Evolutionary conservation across 2,329 filamentous ascomycete genomes (phyloP).

Genomic region (Penicillium corylophilum): DNA sequence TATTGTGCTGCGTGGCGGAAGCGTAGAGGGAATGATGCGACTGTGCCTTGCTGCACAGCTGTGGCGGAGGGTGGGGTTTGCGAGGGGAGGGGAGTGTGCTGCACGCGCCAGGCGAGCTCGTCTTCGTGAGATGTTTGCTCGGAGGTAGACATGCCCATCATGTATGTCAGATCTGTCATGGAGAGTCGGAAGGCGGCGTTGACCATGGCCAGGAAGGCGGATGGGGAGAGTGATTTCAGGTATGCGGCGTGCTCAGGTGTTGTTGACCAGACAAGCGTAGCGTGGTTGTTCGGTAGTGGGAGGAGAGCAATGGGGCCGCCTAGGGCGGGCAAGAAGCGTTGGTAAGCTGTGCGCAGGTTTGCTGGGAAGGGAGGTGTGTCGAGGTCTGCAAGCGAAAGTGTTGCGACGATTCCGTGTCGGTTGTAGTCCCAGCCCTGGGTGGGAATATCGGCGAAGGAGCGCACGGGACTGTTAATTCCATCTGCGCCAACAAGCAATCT

Average conservation of each 20-base stretch:
- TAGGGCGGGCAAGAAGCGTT: constrained; percentile 82
- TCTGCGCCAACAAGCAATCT: constrained; percentile 89
- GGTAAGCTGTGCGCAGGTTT: constrained; percentile 75
- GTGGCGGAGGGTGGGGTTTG: constrained; percentile 65
- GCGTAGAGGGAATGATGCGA: constrained; percentile 88
- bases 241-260: constrained; percentile 74
- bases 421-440: constrained; percentile 92
- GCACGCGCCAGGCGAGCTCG: constrained; percentile 81
- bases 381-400: constrained; percentile 65
- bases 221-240: constrained; percentile 70
- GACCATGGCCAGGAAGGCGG: constrained; percentile 80
- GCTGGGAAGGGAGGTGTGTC: constrained; percentile 29
- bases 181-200: constrained; percentile 89
- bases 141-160: constrained; percentile 61
- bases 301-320: constrained; percentile 84
- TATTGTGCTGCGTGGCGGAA: constrained; percentile 95
- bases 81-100: constrained; percentile 62
- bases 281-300: constrained; percentile 77
- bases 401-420: constrained; percentile 87
- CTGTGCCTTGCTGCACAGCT: constrained; percentile 71
- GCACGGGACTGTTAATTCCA: constrained; percentile 90
- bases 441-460: constrained; percentile 81
- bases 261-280: constrained; percentile 93
- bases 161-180: constrained; percentile 75
- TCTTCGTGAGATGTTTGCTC: constrained; percentile 56